Evolutionary conservation across 176 grass and related monocot genomes (phyloP).

Genomic region (Carex pumila): DNA sequence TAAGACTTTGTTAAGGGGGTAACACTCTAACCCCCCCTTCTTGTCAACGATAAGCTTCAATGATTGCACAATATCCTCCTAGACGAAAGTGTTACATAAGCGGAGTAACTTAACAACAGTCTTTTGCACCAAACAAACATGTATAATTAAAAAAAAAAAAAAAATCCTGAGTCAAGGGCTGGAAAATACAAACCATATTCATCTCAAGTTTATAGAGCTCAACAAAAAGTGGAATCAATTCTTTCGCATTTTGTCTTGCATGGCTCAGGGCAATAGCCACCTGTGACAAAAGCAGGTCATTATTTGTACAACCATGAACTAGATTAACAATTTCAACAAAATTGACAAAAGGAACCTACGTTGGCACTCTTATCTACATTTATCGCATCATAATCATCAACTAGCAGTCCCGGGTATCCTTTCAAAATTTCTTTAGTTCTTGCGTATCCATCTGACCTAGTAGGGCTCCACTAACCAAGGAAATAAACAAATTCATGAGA

Average conservation of each 20-base stretch:
- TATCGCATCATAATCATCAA: background rate
- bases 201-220: background rate
- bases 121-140: background rate
- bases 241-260: background rate
- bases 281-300: background rate
- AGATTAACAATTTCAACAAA: background rate
- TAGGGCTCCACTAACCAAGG: background rate
- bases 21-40: background rate
- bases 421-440: background rate
- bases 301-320: background rate
- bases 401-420: background rate
- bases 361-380: background rate
- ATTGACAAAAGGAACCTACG: too few species aligned
- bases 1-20: background rate
- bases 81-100: background rate
- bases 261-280: background rate
- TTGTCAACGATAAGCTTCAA: background rate
- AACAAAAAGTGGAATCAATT: background rate
- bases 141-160: background rate
- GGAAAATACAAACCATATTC: background rate
- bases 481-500: background rate
- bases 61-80: background rate
- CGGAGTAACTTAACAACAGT: background rate
- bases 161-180: background rate
- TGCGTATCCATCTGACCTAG: background rate